phyloP scores from a whole-genome alignment of 2,329 filamentous ascomycete genomes.

The Colletotrichum tanaceti region DNA sequence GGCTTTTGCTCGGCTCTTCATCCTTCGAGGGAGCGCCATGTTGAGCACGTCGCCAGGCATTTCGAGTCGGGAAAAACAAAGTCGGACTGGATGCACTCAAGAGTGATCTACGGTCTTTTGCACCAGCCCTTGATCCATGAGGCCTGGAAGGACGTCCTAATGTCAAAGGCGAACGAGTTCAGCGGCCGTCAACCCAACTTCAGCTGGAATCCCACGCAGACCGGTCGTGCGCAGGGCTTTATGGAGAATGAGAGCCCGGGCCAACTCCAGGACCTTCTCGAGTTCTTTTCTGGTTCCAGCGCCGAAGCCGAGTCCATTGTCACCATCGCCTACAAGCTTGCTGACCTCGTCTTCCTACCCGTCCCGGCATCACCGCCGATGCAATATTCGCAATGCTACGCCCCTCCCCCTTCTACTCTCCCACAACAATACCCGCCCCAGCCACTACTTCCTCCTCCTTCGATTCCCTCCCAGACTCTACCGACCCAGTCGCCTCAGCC shows the following conservation, averaged over 20 bases:
- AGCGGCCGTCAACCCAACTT: slow-evolving; percentile 67
- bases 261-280: slow-evolving; percentile 72
- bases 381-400: slow-evolving; percentile 40
- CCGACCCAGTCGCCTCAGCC: slow-evolving; percentile 39
- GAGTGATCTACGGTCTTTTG: slow-evolving; percentile 74
- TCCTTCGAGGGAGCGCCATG: slow-evolving; percentile 72
- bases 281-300: slow-evolving; percentile 70
- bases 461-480: slow-evolving; percentile 40
- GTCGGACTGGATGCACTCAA: slow-evolving; percentile 75
- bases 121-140: slow-evolving; percentile 72
- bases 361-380: slow-evolving; percentile 41
- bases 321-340: slow-evolving; percentile 68
- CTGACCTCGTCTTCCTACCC: slow-evolving; percentile 55
- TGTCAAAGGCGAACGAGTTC: slow-evolving; percentile 66
- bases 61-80: slow-evolving; percentile 73
- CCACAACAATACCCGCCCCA: slow-evolving; percentile 40
- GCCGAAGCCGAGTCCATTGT: slow-evolving; percentile 69
- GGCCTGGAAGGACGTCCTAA: slow-evolving; percentile 69
- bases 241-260: slow-evolving; percentile 72
- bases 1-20: slow-evolving; percentile 75
- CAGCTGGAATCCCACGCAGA: slow-evolving; percentile 70
- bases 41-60: slow-evolving; percentile 75
- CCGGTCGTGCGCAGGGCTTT: slow-evolving; percentile 67
- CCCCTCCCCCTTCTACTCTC: slow-evolving; percentile 36
- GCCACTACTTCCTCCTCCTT: slow-evolving; percentile 40